These are phyloP conservation scores for Dothiorella sarmentorum DNA, from an alignment of 2,329 filamentous ascomycete genomes.

Conservation along the genomic window DNA sequence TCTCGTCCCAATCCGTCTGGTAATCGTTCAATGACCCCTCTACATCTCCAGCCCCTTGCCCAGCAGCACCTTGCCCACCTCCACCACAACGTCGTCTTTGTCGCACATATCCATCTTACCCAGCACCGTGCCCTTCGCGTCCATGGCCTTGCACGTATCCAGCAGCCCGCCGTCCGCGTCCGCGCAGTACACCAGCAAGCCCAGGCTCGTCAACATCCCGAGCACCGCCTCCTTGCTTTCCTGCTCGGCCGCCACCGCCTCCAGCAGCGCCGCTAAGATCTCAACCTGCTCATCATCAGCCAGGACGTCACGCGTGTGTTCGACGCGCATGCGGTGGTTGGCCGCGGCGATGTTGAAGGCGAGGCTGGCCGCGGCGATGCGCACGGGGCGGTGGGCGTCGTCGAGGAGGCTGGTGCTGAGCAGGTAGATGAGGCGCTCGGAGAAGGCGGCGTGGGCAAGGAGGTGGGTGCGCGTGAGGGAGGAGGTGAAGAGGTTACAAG, in stretches of 20 bases:
- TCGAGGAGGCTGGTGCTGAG: constrained; percentile 78
- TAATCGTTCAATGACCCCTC: neutral
- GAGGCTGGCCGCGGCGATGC: constrained; percentile 77
- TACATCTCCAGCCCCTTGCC: constrained; percentile 15
- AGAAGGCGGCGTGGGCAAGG: constrained; percentile 44
- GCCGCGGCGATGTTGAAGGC: constrained; percentile 76
- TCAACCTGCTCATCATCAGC: constrained; percentile 73
- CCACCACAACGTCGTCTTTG: constrained; percentile 8
- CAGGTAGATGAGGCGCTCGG: constrained; percentile 60
- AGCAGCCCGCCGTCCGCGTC: constrained; percentile 70
- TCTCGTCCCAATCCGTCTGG: neutral
- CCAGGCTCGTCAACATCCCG: constrained; percentile 72
- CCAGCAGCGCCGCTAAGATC: constrained; percentile 73
- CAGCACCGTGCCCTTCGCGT: constrained; percentile 47
- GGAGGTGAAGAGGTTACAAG: constrained; percentile 80
- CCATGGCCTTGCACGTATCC: constrained; percentile 75
- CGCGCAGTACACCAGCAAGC: constrained; percentile 69
- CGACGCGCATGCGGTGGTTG: constrained; percentile 62
- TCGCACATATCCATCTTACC: constrained; percentile 5
- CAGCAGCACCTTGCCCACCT: constrained; percentile 14
- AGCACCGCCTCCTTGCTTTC: constrained; percentile 66
- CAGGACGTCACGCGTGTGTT: constrained; percentile 49
- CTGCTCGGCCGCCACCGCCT: constrained; percentile 59
- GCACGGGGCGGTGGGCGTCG: constrained; percentile 66
- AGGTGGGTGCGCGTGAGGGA: constrained; percentile 66